Conservation (phyloP, 2,329 filamentous ascomycete species). For the Coniella vitis region DNA sequence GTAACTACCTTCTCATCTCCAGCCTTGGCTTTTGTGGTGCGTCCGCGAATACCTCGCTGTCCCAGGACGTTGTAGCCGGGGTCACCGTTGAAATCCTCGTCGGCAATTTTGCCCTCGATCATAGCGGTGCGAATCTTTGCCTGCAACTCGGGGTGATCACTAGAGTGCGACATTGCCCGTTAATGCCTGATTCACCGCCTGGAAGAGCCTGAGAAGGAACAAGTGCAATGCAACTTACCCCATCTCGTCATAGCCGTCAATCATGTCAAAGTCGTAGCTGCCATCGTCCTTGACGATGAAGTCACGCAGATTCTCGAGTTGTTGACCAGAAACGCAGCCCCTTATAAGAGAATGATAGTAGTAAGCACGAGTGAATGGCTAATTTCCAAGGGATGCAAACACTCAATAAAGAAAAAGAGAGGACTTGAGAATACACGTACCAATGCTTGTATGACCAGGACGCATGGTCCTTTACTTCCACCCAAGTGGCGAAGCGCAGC, state of each 20-base stretch:
- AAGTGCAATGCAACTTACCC: conserved; percentile 30
- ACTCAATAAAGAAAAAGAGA: too few relatives aligned
- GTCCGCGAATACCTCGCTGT: conserved; percentile 53
- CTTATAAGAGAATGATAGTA: conserved; percentile 36
- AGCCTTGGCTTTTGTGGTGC: conserved; percentile 28
- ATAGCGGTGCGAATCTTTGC: conserved; percentile 69
- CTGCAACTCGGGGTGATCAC: conserved; percentile 53
- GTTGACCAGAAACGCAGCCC: conserved; percentile 80
- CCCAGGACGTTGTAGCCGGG: conserved; percentile 66
- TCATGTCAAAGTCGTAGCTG: conserved; percentile 52
- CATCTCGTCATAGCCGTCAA: conserved; percentile 80
- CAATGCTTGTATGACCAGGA: conserved; percentile 81
- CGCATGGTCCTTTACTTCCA: conserved; percentile 54
- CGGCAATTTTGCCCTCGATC: conserved; percentile 70
- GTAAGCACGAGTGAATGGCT: neutral
- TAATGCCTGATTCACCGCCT: too few relatives aligned
- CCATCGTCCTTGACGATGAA: conserved; percentile 40
- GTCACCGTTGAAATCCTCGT: conserved; percentile 84
- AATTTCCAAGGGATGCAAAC: too few relatives aligned
- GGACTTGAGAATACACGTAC: conserved; percentile 42
- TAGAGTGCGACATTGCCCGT: conserved; percentile 18
- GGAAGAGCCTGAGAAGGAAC: neutral
- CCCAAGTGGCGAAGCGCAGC: conserved; percentile 68
- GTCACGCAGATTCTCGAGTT: conserved; percentile 60
- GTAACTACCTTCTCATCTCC: conserved; percentile 25